A percentile compares a stretch with the other conserved stretches of the same genome.
Evolutionary conservation across 495 filamentous ascomycete species (phyloP).

Genomic region (Chlorociboria aeruginascens): DNA sequence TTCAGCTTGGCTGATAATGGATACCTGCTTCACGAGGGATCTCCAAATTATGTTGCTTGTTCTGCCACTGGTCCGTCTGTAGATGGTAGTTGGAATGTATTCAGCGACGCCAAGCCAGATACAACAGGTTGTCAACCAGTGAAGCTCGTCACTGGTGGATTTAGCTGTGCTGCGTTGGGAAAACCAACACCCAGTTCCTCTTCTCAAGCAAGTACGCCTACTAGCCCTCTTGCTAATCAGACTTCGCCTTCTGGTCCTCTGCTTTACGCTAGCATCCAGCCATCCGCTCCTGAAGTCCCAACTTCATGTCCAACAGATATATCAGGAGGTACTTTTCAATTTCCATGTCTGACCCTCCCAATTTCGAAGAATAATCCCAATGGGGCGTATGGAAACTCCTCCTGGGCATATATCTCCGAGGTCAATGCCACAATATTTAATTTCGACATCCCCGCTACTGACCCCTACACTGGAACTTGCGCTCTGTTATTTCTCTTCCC

Average conservation of each 20-base stretch:
- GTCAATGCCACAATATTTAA: conserved; percentile 53
- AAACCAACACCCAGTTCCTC: background rate
- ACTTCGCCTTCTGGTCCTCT: background rate
- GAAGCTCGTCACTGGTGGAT: conserved; percentile 2
- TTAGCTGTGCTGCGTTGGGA: conserved; percentile 9
- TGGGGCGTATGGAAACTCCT: conserved; percentile 37
- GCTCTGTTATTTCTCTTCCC: conserved; percentile 58
- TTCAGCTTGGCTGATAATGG: conserved; percentile 10
- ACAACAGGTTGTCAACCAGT: conserved; percentile 4
- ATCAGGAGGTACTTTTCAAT: conserved; percentile 36
- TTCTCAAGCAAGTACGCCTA: too few species aligned
- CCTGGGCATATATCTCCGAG: conserved; percentile 40
- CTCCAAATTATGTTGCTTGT: conserved; percentile 14
- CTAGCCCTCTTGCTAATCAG: background rate
- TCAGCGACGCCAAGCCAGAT: conserved; percentile 5
- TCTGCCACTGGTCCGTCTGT: conserved; percentile 4
- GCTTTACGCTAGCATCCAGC: background rate
- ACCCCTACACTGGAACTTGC: conserved; percentile 42
- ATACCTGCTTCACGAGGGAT: conserved; percentile 7
- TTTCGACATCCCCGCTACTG: conserved; percentile 46
- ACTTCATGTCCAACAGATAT: conserved; percentile 11
- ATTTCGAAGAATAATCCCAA: conserved; percentile 44
- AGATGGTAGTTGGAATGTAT: conserved; percentile 15
- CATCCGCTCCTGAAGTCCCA: background rate
- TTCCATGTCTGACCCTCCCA: conserved; percentile 56